A percentile compares a stretch with the other conserved stretches of the same genome.
Evolutionary conservation across 495 filamentous ascomycete species (phyloP).

Genomic region (Aspergillus funiculosus): DNA sequence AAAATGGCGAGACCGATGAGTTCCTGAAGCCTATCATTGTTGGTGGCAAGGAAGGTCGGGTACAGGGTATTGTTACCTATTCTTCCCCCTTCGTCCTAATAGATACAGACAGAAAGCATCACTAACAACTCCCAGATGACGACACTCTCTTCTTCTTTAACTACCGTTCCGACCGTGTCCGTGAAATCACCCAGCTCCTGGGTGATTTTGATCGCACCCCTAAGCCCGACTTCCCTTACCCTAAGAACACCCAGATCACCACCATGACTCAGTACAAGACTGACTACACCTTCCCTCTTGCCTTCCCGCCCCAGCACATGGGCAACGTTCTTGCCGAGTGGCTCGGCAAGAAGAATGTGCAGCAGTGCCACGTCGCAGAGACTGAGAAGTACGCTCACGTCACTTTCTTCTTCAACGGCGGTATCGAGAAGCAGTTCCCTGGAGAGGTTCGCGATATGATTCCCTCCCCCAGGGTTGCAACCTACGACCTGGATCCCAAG

Average conservation of each 20-base stretch:
- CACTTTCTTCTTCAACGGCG: constrained; percentile 99
- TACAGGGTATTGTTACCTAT: constrained; percentile 59
- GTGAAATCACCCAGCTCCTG: constrained; percentile 91
- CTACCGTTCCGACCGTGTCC: constrained; percentile 97
- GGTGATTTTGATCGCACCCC: constrained; percentile 89
- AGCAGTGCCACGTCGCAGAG: constrained; percentile 95
- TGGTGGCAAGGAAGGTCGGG: constrained; percentile 72
- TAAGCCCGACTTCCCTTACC: constrained; percentile 86
- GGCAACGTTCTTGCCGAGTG: constrained; percentile 94
- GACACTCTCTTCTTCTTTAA: constrained; percentile 99
- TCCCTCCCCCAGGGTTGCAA: constrained; percentile 72
- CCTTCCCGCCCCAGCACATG: constrained; percentile 93
- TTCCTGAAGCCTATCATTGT: constrained; percentile 98
- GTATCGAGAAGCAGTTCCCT: constrained; percentile 92
- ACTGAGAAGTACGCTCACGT: constrained; percentile 99
- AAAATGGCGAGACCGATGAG: constrained; percentile 85
- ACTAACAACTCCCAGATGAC: constrained; percentile 51
- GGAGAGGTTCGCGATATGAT: constrained; percentile 80
- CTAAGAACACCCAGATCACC: constrained; percentile 81
- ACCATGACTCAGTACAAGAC: constrained; percentile 99
- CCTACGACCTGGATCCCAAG: constrained; percentile 92
- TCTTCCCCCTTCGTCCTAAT: no score
- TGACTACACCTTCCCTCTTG: constrained; percentile 87
- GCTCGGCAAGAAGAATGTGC: constrained; percentile 76
- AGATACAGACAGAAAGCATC: neutral